Conservation (phyloP, 306 rosid species). For the Delonix regia region DNA sequence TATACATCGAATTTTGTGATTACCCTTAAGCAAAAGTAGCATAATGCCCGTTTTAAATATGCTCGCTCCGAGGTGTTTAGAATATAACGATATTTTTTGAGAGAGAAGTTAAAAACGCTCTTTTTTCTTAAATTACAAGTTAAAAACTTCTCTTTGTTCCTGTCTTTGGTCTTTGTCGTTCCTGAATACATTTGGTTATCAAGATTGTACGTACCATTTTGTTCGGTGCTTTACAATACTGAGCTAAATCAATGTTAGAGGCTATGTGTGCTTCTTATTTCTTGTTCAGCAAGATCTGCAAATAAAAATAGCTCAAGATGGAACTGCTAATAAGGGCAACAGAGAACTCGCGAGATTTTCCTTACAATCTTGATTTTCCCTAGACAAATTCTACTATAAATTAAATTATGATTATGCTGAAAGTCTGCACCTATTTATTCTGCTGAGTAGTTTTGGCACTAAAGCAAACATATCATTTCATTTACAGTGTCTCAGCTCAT, state of each 20-base stretch:
- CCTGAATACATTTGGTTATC: not conserved
- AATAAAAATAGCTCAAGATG: not conserved
- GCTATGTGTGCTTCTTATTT: too few species aligned
- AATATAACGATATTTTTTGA: not conserved
- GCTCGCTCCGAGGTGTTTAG: not conserved
- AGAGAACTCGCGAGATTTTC: not conserved
- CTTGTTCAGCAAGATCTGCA: not conserved
- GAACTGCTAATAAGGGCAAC: not conserved
- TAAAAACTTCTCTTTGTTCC: not conserved
- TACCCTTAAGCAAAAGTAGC: not conserved
- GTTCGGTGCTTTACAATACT: not conserved
- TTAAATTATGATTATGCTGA: not conserved
- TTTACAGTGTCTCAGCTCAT: constrained; percentile 12
- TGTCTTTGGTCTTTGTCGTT: not conserved
- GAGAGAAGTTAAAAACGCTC: not conserved
- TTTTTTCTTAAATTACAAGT: not conserved
- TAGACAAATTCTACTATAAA: not conserved
- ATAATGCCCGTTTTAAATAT: not conserved
- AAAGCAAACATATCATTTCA: not conserved
- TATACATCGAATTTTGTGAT: not conserved
- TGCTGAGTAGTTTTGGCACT: constrained; percentile 11
- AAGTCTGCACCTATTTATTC: constrained; percentile 1
- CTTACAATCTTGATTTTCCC: not conserved
- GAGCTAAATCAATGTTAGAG: too few species aligned
- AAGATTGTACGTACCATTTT: not conserved